Evolutionary conservation across 768 basidiomycete genomes (phyloP).

Genomic region (Auriscalpium vulgare): DNA sequence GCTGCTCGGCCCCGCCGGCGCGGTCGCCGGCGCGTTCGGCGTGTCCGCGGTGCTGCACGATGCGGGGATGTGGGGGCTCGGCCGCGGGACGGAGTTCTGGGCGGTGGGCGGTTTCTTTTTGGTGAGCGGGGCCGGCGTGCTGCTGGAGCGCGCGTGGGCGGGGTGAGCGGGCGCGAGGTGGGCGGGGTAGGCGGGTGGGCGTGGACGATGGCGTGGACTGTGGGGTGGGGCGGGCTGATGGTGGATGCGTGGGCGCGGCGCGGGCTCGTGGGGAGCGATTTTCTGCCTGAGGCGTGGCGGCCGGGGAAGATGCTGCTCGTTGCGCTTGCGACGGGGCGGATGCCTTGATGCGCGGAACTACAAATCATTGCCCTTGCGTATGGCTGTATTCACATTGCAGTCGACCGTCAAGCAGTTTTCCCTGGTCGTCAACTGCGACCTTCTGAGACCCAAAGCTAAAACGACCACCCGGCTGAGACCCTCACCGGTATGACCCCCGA

Average conservation of each 20-base stretch:
- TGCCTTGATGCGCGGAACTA: no score
- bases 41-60: slow-evolving; percentile 57
- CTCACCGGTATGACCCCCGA: no score
- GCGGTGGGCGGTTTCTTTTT: slow-evolving; percentile 45
- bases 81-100: slow-evolving; percentile 38
- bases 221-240: slow-evolving; percentile 29
- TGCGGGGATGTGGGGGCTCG: slow-evolving; percentile 51
- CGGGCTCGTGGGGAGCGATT: slow-evolving; percentile 1
- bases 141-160: slow-evolving; percentile 43
- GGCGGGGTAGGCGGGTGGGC: slow-evolving; percentile 39
- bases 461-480: no score
- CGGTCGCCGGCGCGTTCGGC: slow-evolving; percentile 49
- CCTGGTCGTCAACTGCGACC: no score
- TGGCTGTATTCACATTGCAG: no score
- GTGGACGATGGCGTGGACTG: slow-evolving; percentile 44
- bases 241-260: slow-evolving; percentile 4
- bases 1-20: slow-evolving; percentile 40
- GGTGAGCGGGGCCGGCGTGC: slow-evolving; percentile 43
- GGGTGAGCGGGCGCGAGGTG: slow-evolving; percentile 36
- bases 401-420: no score
- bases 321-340: neutral
- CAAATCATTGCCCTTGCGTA: no score
- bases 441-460: no score
- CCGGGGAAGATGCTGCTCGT: slow-evolving; percentile 1
- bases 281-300: neutral